These are phyloP conservation scores for Globisporangium acanthophoron DNA, from an alignment of 352 stramenopile species.

Conservation along the genomic window DNA sequence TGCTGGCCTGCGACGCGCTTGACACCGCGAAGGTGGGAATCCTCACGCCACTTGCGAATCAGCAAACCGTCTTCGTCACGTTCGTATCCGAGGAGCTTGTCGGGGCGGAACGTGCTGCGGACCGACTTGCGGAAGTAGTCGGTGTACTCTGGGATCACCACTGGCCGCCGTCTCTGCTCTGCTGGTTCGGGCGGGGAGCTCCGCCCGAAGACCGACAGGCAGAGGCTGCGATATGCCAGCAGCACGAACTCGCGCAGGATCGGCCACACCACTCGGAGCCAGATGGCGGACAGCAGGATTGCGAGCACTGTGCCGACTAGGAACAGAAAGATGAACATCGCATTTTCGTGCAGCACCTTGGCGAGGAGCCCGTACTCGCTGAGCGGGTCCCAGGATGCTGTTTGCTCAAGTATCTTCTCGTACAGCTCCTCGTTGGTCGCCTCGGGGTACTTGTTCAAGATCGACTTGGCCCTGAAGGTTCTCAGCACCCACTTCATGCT, in stretches of 20 bases:
- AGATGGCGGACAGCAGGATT: conserved; percentile 50
- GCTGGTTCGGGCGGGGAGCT: not conserved
- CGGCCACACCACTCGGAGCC: conserved; percentile 40
- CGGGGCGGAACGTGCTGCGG: conserved; percentile 25
- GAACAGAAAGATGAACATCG: conserved; percentile 67
- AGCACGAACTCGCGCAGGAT: conserved; percentile 40
- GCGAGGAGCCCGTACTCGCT: conserved; percentile 50
- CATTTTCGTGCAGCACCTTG: conserved; percentile 66
- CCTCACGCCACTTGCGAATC: conserved; percentile 59
- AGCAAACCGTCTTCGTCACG: conserved; percentile 39
- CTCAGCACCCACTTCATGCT: conserved; percentile 38
- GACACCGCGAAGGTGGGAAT: conserved; percentile 17
- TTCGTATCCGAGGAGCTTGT: conserved; percentile 56
- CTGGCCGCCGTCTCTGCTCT: conserved; percentile 1
- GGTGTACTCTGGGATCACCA: conserved; percentile 63
- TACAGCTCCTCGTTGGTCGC: conserved; percentile 33
- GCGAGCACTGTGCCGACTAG: conserved; percentile 25
- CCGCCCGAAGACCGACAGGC: not conserved
- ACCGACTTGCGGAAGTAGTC: conserved; percentile 65
- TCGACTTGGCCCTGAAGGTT: conserved; percentile 14
- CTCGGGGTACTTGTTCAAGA: conserved; percentile 12
- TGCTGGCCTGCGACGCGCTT: not conserved
- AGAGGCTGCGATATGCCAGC: conserved; percentile 9
- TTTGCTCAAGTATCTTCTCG: conserved; percentile 30
- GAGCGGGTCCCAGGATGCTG: conserved; percentile 35